These are phyloP conservation scores for Chrysanthemum seticuspe DNA, from an alignment of 129 eudicot genomes.

Conservation along the genomic window DNA sequence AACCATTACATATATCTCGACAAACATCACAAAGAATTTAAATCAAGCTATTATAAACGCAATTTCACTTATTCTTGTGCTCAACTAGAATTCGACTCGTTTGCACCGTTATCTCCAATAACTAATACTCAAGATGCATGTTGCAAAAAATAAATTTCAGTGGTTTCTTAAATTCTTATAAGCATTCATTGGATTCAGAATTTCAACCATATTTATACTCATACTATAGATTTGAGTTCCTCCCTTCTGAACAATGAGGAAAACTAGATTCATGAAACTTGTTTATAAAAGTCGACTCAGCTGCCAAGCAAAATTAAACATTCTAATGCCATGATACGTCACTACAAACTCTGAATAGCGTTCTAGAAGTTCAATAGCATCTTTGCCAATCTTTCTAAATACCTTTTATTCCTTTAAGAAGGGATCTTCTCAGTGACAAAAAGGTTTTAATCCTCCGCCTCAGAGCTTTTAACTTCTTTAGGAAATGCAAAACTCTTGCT, in stretches of 20 bases:
- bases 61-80: too few species aligned
- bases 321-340: slow-evolving; percentile 3
- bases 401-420: slow-evolving; percentile 19
- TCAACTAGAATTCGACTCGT: too few species aligned
- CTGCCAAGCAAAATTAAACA: slow-evolving; percentile 17
- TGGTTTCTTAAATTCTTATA: too few species aligned
- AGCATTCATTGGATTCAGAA: too few species aligned
- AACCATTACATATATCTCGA: too few species aligned
- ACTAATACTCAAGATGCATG: too few species aligned
- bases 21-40: too few species aligned
- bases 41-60: too few species aligned
- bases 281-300: not conserved
- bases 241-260: not conserved
- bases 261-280: not conserved
- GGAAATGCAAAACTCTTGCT: slow-evolving; percentile 90
- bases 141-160: too few species aligned
- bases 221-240: slow-evolving; percentile 8
- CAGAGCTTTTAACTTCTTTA: slow-evolving; percentile 68
- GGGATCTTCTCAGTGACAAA: slow-evolving; percentile 9
- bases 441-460: slow-evolving; percentile 39
- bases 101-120: too few species aligned
- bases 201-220: not conserved
- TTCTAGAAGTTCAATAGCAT: not conserved
- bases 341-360: slow-evolving; percentile 15
- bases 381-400: not conserved